Conservation (phyloP, 495 filamentous ascomycete genomes). For the Mytilinidion resinicola region DNA sequence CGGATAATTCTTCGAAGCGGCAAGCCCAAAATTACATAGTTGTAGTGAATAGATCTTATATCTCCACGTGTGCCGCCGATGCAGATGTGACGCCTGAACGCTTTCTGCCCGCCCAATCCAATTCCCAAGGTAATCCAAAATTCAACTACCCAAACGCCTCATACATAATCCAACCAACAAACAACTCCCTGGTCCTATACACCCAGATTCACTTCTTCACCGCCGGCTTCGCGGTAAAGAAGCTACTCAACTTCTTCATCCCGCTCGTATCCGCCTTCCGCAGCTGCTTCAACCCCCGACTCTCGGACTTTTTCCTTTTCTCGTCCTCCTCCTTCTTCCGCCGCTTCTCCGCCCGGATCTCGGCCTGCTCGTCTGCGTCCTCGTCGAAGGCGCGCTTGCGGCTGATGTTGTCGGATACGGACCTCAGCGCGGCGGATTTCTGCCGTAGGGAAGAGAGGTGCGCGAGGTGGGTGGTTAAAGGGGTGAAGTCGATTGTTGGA, state of each 20-base stretch:
- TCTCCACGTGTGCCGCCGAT: too few relatives aligned
- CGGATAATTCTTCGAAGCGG: too few relatives aligned
- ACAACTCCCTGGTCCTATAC: too few relatives aligned
- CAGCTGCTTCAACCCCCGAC: conserved; percentile 65
- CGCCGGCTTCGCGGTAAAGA: conserved; percentile 67
- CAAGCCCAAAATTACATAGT: too few relatives aligned
- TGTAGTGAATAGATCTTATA: too few relatives aligned
- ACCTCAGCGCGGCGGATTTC: conserved; percentile 61
- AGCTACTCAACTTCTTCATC: conserved; percentile 96
- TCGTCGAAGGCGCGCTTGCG: conserved; percentile 65
- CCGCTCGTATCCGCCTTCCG: conserved; percentile 83
- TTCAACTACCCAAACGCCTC: too few relatives aligned
- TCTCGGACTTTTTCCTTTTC: conserved; percentile 64
- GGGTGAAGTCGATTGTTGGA: conserved; percentile 54
- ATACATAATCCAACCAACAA: too few relatives aligned
- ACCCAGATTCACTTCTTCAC: not conserved
- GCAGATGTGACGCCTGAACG: too few relatives aligned
- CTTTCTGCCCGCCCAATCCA: too few relatives aligned
- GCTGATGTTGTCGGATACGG: conserved; percentile 60
- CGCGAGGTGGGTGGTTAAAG: conserved; percentile 60
- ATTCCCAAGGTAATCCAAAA: too few relatives aligned
- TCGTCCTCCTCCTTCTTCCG: conserved; percentile 69
- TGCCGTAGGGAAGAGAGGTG: conserved; percentile 57
- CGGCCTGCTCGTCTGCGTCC: conserved; percentile 51
- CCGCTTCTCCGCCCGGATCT: conserved; percentile 52